These are phyloP conservation scores for Ustilago curta DNA, from an alignment of 1,284 basidiomycete species.

Conservation along the genomic window DNA sequence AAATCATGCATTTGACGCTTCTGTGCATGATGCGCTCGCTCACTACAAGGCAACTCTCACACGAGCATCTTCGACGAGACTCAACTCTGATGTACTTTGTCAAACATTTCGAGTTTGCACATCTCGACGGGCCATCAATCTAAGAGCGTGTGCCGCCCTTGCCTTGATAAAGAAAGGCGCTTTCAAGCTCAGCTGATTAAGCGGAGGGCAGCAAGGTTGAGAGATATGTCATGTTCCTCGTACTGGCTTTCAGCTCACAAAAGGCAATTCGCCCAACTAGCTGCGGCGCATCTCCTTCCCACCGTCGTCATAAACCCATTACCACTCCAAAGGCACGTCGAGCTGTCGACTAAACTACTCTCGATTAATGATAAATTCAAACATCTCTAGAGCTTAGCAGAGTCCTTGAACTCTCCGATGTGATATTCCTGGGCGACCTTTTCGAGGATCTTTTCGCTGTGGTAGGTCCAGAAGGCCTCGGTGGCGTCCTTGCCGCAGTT, in stretches of 20 bases:
- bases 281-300: not conserved
- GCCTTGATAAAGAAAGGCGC: too few relatives aligned
- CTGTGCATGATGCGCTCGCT: not conserved
- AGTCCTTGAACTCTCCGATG: conserved; percentile 64
- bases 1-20: conserved; percentile 5
- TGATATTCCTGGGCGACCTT: conserved; percentile 56
- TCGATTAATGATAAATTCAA: conserved; percentile 7
- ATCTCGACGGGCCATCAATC: too few relatives aligned
- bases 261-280: not conserved
- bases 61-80: not conserved
- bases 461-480: conserved; percentile 66
- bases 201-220: too few relatives aligned
- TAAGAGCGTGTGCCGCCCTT: too few relatives aligned
- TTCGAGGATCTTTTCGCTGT: conserved; percentile 65
- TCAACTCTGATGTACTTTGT: too few relatives aligned
- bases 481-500: conserved; percentile 68
- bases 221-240: not conserved
- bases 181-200: too few relatives aligned
- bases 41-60: not conserved
- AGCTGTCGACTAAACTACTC: not conserved
- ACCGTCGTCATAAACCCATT: not conserved
- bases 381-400: conserved; percentile 54
- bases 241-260: not conserved
- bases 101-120: too few relatives aligned
- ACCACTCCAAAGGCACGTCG: not conserved